Percentiles rank a stretch among this genome's conserved stretches.
Conservation (phyloP, 2,329 filamentous ascomycete species). For the Alternaria dauci region DNA sequence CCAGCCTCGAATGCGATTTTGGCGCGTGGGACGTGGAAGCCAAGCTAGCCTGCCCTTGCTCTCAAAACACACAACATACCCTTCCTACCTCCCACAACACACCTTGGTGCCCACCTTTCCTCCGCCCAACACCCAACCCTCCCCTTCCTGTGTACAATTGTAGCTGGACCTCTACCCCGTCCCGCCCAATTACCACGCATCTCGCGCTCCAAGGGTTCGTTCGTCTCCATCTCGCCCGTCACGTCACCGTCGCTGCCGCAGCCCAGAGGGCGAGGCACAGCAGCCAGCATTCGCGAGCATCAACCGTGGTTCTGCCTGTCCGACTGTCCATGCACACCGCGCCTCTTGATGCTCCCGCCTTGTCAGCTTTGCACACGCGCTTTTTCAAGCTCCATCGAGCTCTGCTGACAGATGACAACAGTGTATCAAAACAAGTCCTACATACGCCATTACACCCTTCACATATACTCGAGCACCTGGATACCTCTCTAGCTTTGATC, state of each 20-base stretch:
- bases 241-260: slow-evolving; percentile 46
- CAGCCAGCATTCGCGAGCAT: slow-evolving; percentile 40
- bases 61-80: slow-evolving; percentile 49
- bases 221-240: slow-evolving; percentile 39
- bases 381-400: slow-evolving; percentile 22
- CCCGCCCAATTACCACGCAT: slow-evolving; percentile 36
- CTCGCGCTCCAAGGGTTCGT: slow-evolving; percentile 42
- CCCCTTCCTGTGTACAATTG: slow-evolving; percentile 36
- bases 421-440: slow-evolving; percentile 51
- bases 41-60: slow-evolving; percentile 35
- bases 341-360: slow-evolving; percentile 32
- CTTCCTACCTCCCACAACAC: slow-evolving; percentile 45
- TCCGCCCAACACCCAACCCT: slow-evolving; percentile 26
- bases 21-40: slow-evolving; percentile 37
- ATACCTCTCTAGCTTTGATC: slow-evolving; percentile 43
- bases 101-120: slow-evolving; percentile 45
- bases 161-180: slow-evolving; percentile 45
- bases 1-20: slow-evolving; percentile 43
- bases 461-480: slow-evolving; percentile 32
- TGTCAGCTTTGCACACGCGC: slow-evolving; percentile 34
- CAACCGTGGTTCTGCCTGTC: slow-evolving; percentile 33
- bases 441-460: slow-evolving; percentile 37
- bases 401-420: slow-evolving; percentile 41
- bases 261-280: slow-evolving; percentile 43
- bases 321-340: slow-evolving; percentile 28